Conservation (phyloP, 768 basidiomycete species). For the Rossbeevera mucosa region DNA sequence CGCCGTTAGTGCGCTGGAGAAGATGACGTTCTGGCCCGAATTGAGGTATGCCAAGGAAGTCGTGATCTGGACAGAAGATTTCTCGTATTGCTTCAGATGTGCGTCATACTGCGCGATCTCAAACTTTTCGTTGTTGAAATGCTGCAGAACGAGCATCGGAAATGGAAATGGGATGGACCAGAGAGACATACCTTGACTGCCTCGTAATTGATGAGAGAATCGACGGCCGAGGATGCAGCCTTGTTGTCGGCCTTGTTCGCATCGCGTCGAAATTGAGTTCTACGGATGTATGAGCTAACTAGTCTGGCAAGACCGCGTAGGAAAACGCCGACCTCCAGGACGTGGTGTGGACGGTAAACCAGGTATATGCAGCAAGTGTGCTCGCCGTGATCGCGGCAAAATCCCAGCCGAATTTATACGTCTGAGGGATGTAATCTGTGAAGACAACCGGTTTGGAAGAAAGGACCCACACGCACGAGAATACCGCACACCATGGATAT, state of each 20-base stretch:
- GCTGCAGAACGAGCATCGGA: conserved; percentile 41
- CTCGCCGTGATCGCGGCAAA: conserved; percentile 87
- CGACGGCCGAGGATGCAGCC: conserved; percentile 89
- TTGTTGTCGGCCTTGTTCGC: conserved; percentile 97
- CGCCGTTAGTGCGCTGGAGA: conserved; percentile 85
- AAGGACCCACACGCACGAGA: conserved; percentile 49
- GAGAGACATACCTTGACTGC: conserved; percentile 80
- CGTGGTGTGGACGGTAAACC: conserved; percentile 96
- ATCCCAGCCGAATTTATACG: conserved; percentile 96
- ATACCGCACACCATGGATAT: conserved; percentile 98
- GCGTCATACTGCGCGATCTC: conserved; percentile 92
- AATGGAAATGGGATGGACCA: not conserved
- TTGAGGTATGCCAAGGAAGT: conserved; percentile 92
- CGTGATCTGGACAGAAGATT: conserved; percentile 89
- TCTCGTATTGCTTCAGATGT: conserved; percentile 81
- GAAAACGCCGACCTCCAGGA: conserved; percentile 72
- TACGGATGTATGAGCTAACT: conserved; percentile 32
- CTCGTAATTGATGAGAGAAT: conserved; percentile 96
- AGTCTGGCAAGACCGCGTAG: not conserved
- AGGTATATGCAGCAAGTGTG: conserved; percentile 88
- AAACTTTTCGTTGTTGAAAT: conserved; percentile 95
- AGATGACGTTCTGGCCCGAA: conserved; percentile 96
- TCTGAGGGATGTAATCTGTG: conserved; percentile 43
- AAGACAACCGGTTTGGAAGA: not conserved
- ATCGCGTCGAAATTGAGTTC: conserved; percentile 88